These are phyloP conservation scores for Waltergamsia citrina DNA, from an alignment of 2,329 filamentous ascomycete genomes.

Conservation along the genomic window DNA sequence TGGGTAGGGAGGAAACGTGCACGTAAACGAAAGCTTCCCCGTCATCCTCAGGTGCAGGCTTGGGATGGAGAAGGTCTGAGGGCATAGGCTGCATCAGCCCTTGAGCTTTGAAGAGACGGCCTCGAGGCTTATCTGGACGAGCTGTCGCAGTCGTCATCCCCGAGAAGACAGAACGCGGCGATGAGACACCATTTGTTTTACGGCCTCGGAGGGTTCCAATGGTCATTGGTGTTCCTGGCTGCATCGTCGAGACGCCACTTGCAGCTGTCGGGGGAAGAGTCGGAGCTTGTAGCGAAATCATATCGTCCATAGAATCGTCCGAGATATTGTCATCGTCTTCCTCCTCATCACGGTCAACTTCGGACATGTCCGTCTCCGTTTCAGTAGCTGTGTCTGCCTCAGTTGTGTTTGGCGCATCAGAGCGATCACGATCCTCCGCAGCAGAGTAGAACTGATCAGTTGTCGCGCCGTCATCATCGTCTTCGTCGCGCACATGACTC, in stretches of 20 bases:
- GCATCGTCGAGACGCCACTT: constrained; percentile 71
- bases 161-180: constrained; percentile 83
- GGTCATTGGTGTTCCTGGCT: constrained; percentile 73
- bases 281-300: constrained; percentile 82
- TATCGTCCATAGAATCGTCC: constrained; percentile 85
- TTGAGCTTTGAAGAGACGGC: constrained; percentile 77
- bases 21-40: constrained; percentile 87
- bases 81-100: constrained; percentile 65
- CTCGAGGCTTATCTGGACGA: constrained; percentile 59
- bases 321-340: constrained; percentile 63
- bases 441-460: constrained; percentile 92
- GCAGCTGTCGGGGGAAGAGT: constrained; percentile 67
- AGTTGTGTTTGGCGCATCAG: constrained; percentile 45
- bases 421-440: constrained; percentile 65
- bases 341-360: constrained; percentile 41
- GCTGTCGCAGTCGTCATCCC: constrained; percentile 79
- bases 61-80: constrained; percentile 74
- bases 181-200: constrained; percentile 62
- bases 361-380: constrained; percentile 53
- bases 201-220: constrained; percentile 48
- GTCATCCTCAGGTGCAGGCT: constrained; percentile 67
- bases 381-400: constrained; percentile 52
- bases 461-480: constrained; percentile 69
- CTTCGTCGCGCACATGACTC: constrained; percentile 10
- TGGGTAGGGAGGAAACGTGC: constrained; percentile 74